A percentile compares a stretch with the other conserved stretches of the same genome.
Conservation (phyloP, 805 yeast species). For the Kuraishia ogatae region DNA sequence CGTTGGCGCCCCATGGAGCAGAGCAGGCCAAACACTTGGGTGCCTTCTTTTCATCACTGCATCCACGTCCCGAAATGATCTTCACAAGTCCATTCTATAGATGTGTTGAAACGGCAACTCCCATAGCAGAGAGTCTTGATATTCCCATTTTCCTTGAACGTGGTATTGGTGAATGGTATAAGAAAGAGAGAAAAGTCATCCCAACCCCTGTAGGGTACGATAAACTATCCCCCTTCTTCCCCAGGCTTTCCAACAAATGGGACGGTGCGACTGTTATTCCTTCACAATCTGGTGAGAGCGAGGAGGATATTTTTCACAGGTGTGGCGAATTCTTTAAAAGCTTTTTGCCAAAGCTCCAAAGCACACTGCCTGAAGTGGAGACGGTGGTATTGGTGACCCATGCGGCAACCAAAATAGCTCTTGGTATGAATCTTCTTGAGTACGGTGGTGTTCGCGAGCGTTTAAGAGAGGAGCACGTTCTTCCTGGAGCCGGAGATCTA, state of each 20-base stretch:
- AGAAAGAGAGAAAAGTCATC: conserved; percentile 53
- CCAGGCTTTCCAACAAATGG: conserved; percentile 36
- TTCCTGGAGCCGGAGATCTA: conserved; percentile 23
- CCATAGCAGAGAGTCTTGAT: conserved; percentile 52
- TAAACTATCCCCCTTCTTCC: conserved; percentile 45
- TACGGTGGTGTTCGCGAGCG: conserved; percentile 41
- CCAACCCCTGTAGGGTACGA: conserved; percentile 60
- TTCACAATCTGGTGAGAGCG: conserved; percentile 62
- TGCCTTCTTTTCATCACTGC: conserved; percentile 36
- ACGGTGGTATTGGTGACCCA: conserved; percentile 74
- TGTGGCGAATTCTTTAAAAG: conserved; percentile 42
- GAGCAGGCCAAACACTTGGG: conserved; percentile 82
- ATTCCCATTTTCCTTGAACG: conserved; percentile 60
- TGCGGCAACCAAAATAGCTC: conserved; percentile 87
- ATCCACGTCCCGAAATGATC: conserved; percentile 60
- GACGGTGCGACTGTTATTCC: conserved; percentile 49
- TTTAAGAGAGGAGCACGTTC: conserved; percentile 31
- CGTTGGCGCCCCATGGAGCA: conserved; percentile 80
- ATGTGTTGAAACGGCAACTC: conserved; percentile 75
- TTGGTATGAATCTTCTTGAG: conserved; percentile 69
- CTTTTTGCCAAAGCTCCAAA: conserved; percentile 52
- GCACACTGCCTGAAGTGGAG: conserved; percentile 48
- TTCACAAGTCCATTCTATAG: conserved; percentile 83
- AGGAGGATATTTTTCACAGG: conserved; percentile 58
- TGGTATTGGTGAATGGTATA: conserved; percentile 92